phyloP scores from a whole-genome alignment of 2,329 filamentous ascomycete species.

The Septoria petroselini region DNA sequence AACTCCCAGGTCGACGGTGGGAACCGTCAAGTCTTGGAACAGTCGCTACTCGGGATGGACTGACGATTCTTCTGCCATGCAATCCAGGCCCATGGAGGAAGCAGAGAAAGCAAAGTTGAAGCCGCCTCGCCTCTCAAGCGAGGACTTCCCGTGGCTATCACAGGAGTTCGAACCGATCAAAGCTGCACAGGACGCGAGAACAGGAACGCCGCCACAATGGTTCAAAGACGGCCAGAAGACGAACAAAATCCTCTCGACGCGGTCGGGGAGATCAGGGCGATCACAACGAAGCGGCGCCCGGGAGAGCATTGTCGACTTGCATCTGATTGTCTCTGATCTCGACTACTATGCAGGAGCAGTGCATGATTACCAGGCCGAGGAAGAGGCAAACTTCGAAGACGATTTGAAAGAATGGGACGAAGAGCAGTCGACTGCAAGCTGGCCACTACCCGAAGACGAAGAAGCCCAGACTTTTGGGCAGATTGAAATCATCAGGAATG shows the following conservation, averaged over 20 bases:
- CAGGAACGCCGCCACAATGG: slow-evolving; percentile 33
- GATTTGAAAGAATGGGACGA: slow-evolving; percentile 34
- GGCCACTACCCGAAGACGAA: slow-evolving; percentile 26
- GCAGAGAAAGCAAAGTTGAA: slow-evolving; percentile 32
- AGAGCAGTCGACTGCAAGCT: slow-evolving; percentile 26
- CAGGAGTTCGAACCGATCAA: slow-evolving; percentile 36
- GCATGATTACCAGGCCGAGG: slow-evolving; percentile 37
- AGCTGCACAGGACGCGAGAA: slow-evolving; percentile 22
- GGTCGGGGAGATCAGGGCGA: slow-evolving; percentile 22
- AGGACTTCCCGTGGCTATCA: slow-evolving; percentile 37
- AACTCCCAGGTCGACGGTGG: slow-evolving; percentile 34
- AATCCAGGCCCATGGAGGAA: slow-evolving; percentile 30
- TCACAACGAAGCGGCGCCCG: slow-evolving; percentile 31
- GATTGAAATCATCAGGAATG: slow-evolving; percentile 34
- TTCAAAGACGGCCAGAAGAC: slow-evolving; percentile 33
- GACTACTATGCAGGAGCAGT: slow-evolving; percentile 40
- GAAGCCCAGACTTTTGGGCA: slow-evolving; percentile 34
- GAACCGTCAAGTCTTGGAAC: slow-evolving; percentile 37
- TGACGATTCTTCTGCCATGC: slow-evolving; percentile 30
- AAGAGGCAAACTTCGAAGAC: slow-evolving; percentile 32
- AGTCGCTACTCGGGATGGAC: slow-evolving; percentile 31
- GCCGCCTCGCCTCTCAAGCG: slow-evolving; percentile 26
- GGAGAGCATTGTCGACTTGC: slow-evolving; percentile 37
- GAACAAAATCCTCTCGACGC: slow-evolving; percentile 24
- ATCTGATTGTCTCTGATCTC: slow-evolving; percentile 38